Conservation (phyloP, 2,329 filamentous ascomycete genomes). For the Chlorencoelia australis region DNA sequence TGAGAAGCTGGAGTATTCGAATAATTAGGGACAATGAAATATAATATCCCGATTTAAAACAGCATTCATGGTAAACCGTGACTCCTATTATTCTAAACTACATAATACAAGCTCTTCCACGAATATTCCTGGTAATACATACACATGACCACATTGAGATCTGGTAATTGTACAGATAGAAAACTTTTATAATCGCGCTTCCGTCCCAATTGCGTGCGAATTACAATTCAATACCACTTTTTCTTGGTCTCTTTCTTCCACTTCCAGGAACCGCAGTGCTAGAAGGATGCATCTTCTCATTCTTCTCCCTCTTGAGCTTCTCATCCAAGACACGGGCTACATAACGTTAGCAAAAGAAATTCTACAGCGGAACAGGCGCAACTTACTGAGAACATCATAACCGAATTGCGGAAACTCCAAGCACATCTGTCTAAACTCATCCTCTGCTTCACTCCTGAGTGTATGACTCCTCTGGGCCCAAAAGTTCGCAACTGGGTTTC, state of each 20-base stretch:
- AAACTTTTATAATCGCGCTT: too few relatives aligned
- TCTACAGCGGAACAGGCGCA: not conserved
- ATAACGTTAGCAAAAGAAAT: conserved; percentile 9
- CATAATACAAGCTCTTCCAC: too few relatives aligned
- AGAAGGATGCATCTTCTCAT: conserved; percentile 43
- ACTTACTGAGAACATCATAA: conserved; percentile 78
- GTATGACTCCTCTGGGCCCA: conserved; percentile 77
- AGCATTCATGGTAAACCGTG: too few relatives aligned
- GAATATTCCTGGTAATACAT: too few relatives aligned
- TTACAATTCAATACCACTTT: conserved; percentile 11
- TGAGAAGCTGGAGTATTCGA: too few relatives aligned
- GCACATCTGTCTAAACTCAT: conserved; percentile 76
- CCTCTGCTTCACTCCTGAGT: conserved; percentile 74
- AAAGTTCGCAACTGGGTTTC: conserved; percentile 78
- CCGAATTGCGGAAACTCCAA: conserved; percentile 85
- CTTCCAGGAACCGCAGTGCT: conserved; percentile 29
- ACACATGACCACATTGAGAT: too few relatives aligned
- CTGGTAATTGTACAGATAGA: too few relatives aligned
- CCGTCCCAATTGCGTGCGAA: too few relatives aligned
- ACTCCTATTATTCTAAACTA: too few relatives aligned
- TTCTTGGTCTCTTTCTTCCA: conserved; percentile 44
- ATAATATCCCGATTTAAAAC: too few relatives aligned
- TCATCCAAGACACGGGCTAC: conserved; percentile 54
- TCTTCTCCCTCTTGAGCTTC: conserved; percentile 54
- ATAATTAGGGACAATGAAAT: too few relatives aligned